Percentiles rank a stretch among this genome's conserved stretches.
Conservation (phyloP, 2,329 filamentous ascomycete species). For the Trichoderma polysporum region DNA sequence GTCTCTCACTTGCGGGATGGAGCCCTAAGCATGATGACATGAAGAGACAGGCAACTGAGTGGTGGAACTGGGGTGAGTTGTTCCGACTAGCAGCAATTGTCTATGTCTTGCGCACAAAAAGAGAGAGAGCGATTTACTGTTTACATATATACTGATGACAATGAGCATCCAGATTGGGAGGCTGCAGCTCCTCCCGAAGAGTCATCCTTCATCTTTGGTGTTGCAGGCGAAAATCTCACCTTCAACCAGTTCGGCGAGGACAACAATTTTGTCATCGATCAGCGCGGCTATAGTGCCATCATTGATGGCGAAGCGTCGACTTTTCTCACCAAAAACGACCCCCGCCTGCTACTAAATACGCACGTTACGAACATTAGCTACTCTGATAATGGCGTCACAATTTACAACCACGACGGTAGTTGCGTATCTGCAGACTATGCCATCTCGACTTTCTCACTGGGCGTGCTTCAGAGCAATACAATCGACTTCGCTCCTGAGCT, state of each 20-base stretch:
- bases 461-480: conserved; percentile 62
- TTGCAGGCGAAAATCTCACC: conserved; percentile 58
- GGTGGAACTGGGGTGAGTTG: conserved; percentile 45
- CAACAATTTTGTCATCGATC: conserved; percentile 62
- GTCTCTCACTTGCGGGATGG: conserved; percentile 61
- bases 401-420: conserved; percentile 52
- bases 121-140: too few relatives aligned
- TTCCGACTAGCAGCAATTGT: neutral
- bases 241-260: conserved; percentile 62
- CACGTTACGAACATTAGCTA: conserved; percentile 56
- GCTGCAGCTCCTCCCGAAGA: conserved; percentile 56
- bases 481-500: conserved; percentile 59
- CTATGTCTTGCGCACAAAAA: neutral
- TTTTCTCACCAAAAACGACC: conserved; percentile 57
- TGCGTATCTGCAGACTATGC: conserved; percentile 62
- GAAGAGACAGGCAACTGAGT: conserved; percentile 60
- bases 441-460: conserved; percentile 66
- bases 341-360: conserved; percentile 57
- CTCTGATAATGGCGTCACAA: conserved; percentile 49
- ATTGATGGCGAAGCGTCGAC: conserved; percentile 56
- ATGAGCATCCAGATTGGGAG: conserved; percentile 50
- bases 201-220: conserved; percentile 54
- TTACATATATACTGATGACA: neutral
- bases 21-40: conserved; percentile 54
- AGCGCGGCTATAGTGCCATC: conserved; percentile 60